A percentile compares a stretch with the other conserved stretches of the same genome.
These are phyloP conservation scores for Cyamopsis tetragonoloba DNA, from an alignment of 306 rosid genomes.

Conservation along the genomic window DNA sequence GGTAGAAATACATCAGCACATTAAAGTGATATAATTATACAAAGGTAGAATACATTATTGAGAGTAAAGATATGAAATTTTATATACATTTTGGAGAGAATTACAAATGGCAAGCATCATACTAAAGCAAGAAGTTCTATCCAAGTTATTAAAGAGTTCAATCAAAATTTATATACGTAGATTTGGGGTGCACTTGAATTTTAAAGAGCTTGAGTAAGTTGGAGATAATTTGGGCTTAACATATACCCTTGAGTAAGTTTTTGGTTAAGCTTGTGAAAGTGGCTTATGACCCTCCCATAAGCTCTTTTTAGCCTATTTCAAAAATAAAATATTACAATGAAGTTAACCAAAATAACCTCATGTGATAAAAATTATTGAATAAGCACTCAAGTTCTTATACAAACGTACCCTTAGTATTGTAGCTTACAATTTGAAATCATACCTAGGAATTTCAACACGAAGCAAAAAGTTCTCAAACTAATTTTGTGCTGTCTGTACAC, in stretches of 20 bases:
- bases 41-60: background rate
- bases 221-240: too few relatives aligned
- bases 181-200: too few relatives aligned
- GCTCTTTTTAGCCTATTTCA: too few relatives aligned
- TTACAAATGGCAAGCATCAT: slow-evolving; percentile 16
- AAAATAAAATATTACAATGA: too few relatives aligned
- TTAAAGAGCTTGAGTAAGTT: too few relatives aligned
- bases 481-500: background rate
- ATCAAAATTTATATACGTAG: too few relatives aligned
- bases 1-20: background rate
- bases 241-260: too few relatives aligned
- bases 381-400: too few relatives aligned
- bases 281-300: too few relatives aligned
- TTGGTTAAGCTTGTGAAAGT: too few relatives aligned
- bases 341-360: too few relatives aligned
- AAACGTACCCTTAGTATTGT: background rate
- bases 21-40: background rate
- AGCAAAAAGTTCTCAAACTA: slow-evolving; percentile 1
- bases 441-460: background rate
- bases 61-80: background rate
- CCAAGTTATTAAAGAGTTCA: background rate
- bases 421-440: background rate
- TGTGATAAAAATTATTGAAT: too few relatives aligned
- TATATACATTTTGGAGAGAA: slow-evolving; percentile 11
- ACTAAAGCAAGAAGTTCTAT: background rate